Evolutionary conservation across 2,329 filamentous ascomycete species (phyloP), one percentile per base, ranked within the genome.

Genomic region (Gnomoniopsis sp.): DNA sequence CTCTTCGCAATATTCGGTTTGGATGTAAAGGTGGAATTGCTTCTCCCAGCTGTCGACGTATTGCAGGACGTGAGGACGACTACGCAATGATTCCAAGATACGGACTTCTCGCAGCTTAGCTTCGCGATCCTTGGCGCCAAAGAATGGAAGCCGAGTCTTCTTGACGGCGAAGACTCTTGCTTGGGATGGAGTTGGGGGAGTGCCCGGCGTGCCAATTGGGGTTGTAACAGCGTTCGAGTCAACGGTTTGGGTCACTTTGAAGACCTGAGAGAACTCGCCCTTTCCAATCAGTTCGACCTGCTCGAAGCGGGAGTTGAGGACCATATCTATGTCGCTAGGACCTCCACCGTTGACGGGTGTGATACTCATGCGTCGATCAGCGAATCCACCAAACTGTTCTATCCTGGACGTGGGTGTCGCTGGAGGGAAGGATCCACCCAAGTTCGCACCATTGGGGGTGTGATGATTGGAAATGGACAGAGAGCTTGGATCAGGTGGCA

Each of bases 1-100:
- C 70, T 96, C 91, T 71, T 97, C 93, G 69, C 95, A 99, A 70
- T 88, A 98, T 70, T 99, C 95, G 0, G 93, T 98, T 76, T 98
- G 93, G 61, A 99, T 98, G 76, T 97, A 99, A 11, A 99, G 83
- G 69, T 93, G 87, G 58, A 84, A 84, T 65, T 90, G 86, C 61
- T 89, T 82, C 73, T 97, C 93, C 95, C 95, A 99, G 70, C 87
- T 88, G 67, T 96, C 87, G 56, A 92, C 80, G 65, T 93, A 89
- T 63, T 90, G 86, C 54, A 99, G 80, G 55, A 98, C 84, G 72
- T 99, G 93, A 68, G 96, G 91, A 57, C 88, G 87, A 59, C 89
- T 86, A 53, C 84, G 85, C 46, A 99, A 78, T n/a, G 86, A 81
- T 67, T 88, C 87, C 49, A 99, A 79, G 21, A 92, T 86, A 19